These are phyloP conservation scores for Sphaerostilbella broomeana DNA, from an alignment of 2,329 filamentous ascomycete genomes.

Conservation along the genomic window DNA sequence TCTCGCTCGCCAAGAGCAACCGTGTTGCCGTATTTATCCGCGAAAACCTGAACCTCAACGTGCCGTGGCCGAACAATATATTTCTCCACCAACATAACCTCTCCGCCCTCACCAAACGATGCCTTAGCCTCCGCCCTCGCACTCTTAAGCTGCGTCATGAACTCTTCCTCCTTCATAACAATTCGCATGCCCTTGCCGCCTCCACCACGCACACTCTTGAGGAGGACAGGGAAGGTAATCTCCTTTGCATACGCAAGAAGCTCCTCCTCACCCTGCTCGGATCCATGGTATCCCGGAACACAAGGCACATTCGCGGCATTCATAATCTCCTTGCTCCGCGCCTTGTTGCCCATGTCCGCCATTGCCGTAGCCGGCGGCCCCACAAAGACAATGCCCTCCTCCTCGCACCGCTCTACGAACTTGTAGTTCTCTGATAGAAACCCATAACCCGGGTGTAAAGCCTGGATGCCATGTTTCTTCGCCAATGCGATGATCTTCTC, in stretches of 20 bases:
- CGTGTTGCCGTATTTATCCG: conserved; percentile 70
- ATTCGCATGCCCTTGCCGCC: conserved; percentile 83
- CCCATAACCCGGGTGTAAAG: conserved; percentile 93
- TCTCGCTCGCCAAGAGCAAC: conserved; percentile 84
- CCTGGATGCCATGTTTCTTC: conserved; percentile 78
- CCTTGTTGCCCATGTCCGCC: conserved; percentile 90
- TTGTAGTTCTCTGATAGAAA: conserved; percentile 90
- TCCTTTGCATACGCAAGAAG: conserved; percentile 64
- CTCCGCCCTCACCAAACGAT: conserved; percentile 72
- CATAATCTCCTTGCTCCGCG: conserved; percentile 94
- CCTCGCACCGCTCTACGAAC: conserved; percentile 81
- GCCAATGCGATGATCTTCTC: conserved; percentile 86
- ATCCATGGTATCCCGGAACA: conserved; percentile 90
- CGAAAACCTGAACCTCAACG: conserved; percentile 87
- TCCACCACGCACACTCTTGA: conserved; percentile 75
- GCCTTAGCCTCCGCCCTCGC: conserved; percentile 70
- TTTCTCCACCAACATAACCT: conserved; percentile 78
- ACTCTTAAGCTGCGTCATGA: conserved; percentile 61
- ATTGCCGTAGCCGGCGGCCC: conserved; percentile 80
- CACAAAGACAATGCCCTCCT: conserved; percentile 89
- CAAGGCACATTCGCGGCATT: conserved; percentile 88
- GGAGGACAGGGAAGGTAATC: conserved; percentile 61
- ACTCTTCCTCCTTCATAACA: conserved; percentile 61
- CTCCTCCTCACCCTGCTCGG: conserved; percentile 63
- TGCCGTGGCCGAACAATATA: conserved; percentile 76